A percentile compares a stretch with the other conserved stretches of the same genome.
Conservation (phyloP, 2,329 filamentous ascomycete species). For the Colletotrichum echinochloae region DNA sequence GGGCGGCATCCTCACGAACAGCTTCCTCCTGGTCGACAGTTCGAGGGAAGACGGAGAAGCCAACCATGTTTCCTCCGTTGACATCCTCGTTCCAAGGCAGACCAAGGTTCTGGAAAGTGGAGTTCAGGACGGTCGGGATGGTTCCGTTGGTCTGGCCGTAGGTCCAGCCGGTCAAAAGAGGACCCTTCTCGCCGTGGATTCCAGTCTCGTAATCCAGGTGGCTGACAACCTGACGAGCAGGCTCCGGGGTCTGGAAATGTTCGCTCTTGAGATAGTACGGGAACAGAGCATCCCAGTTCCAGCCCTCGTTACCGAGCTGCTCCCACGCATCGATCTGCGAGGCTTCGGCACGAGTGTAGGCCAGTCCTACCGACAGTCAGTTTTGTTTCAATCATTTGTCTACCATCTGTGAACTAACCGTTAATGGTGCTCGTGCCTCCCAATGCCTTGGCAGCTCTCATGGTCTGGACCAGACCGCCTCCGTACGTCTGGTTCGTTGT, state of each 20-base stretch:
- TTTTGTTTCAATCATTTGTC: neutral
- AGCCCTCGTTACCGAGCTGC: conserved; percentile 56
- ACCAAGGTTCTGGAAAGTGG: conserved; percentile 49
- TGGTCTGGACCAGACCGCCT: conserved; percentile 49
- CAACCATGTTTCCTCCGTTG: conserved; percentile 54
- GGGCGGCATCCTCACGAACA: conserved; percentile 55
- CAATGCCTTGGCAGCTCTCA: conserved; percentile 52
- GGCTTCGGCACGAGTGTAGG: conserved; percentile 58
- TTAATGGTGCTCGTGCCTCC: conserved; percentile 57
- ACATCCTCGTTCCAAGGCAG: conserved; percentile 51
- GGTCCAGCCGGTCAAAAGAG: conserved; percentile 53
- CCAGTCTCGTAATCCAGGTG: conserved; percentile 46
- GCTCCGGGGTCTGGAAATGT: conserved; percentile 47
- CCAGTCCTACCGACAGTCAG: conserved; percentile 52
- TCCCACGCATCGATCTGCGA: conserved; percentile 59
- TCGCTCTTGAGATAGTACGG: conserved; percentile 61
- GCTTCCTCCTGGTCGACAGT: conserved; percentile 54
- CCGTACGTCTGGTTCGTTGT: conserved; percentile 48
- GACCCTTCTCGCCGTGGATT: conserved; percentile 52
- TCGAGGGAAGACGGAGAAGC: conserved; percentile 53
- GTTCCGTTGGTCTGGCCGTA: conserved; percentile 50
- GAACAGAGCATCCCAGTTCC: conserved; percentile 59
- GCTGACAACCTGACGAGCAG: conserved; percentile 47
- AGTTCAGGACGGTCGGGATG: conserved; percentile 46
- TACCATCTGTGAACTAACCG: conserved; percentile 42